Conservation (phyloP, 177 flowering plant species). For the Telopea speciosissima region DNA sequence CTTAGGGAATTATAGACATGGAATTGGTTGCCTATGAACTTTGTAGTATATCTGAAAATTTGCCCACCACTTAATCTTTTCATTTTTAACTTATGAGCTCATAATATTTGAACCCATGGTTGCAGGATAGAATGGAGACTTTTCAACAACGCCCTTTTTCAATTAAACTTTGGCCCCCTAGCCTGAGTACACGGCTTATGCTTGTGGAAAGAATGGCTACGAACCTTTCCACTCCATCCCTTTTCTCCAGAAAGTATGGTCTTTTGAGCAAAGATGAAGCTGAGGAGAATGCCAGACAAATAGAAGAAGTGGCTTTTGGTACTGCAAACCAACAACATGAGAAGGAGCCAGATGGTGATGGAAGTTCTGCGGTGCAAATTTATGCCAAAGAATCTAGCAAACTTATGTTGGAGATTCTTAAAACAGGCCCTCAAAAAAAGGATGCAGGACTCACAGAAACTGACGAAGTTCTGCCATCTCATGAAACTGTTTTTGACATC, state of each 20-base stretch:
- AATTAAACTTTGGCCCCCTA: slow-evolving; percentile 91
- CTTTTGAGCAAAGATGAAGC: slow-evolving; percentile 56
- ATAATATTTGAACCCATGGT: neutral
- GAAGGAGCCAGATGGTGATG: slow-evolving; percentile 90
- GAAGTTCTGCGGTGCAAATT: slow-evolving; percentile 80
- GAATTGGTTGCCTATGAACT: neutral
- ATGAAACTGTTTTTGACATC: slow-evolving; percentile 64
- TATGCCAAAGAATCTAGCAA: slow-evolving; percentile 87
- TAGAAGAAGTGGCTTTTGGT: slow-evolving; percentile 65
- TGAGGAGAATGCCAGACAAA: slow-evolving; percentile 52
- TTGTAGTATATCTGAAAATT: neutral
- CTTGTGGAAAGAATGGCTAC: slow-evolving; percentile 69
- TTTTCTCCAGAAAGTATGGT: slow-evolving; percentile 72
- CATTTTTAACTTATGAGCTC: neutral
- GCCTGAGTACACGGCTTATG: slow-evolving; percentile 58
- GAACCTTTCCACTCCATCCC: slow-evolving; percentile 62
- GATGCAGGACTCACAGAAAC: slow-evolving; percentile 18
- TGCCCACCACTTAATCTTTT: neutral
- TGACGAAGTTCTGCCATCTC: slow-evolving; percentile 13
- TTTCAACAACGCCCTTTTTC: slow-evolving; percentile 45
- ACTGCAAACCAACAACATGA: slow-evolving; percentile 64
- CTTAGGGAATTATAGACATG: neutral
- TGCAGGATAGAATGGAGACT: slow-evolving; percentile 39
- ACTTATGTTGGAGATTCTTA: slow-evolving; percentile 65
- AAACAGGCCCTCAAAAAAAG: slow-evolving; percentile 37